A percentile compares a stretch with the other conserved stretches of the same genome.
Evolutionary conservation across 352 stramenopile genomes (phyloP).

Genomic region (Phytophthora constricta): DNA sequence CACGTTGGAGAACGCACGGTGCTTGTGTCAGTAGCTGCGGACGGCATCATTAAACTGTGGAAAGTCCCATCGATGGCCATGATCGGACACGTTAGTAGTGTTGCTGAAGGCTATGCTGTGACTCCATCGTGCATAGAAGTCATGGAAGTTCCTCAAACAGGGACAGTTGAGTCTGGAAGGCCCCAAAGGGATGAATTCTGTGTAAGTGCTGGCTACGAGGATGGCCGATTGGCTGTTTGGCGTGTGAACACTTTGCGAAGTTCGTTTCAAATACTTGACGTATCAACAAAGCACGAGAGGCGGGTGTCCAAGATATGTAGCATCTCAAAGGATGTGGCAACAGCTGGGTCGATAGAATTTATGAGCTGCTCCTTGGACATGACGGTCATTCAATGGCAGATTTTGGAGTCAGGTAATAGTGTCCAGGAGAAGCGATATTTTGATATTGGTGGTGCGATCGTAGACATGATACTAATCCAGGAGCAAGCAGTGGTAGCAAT

Average conservation of each 20-base stretch:
- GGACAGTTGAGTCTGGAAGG: neutral
- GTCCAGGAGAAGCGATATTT: slow-evolving; percentile 70
- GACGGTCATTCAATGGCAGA: slow-evolving; percentile 66
- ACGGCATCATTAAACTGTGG: slow-evolving; percentile 74
- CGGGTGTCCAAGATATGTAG: slow-evolving; percentile 45
- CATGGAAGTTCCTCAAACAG: slow-evolving; percentile 8
- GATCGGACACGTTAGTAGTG: slow-evolving; percentile 47
- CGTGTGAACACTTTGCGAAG: slow-evolving; percentile 14
- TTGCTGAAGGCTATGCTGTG: slow-evolving; percentile 27
- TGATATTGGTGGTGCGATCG: slow-evolving; percentile 56
- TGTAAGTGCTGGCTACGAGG: slow-evolving; percentile 58
- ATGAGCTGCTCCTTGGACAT: slow-evolving; percentile 67
- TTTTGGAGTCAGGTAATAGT: slow-evolving; percentile 17
- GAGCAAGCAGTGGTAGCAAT: slow-evolving; percentile 39
- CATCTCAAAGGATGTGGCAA: slow-evolving; percentile 6
- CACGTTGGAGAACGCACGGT: slow-evolving; percentile 9
- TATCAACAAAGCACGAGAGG: slow-evolving; percentile 49
- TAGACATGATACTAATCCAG: slow-evolving; percentile 48
- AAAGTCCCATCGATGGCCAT: slow-evolving; percentile 44
- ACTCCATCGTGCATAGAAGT: slow-evolving; percentile 51
- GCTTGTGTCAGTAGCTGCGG: slow-evolving; percentile 54
- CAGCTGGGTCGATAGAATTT: slow-evolving; percentile 27
- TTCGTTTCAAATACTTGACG: slow-evolving; percentile 34
- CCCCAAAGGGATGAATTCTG: neutral
- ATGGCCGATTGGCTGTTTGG: slow-evolving; percentile 60